Evolutionary conservation across 2,329 filamentous ascomycete species (phyloP).

Genomic region (Penicillium sp.): DNA sequence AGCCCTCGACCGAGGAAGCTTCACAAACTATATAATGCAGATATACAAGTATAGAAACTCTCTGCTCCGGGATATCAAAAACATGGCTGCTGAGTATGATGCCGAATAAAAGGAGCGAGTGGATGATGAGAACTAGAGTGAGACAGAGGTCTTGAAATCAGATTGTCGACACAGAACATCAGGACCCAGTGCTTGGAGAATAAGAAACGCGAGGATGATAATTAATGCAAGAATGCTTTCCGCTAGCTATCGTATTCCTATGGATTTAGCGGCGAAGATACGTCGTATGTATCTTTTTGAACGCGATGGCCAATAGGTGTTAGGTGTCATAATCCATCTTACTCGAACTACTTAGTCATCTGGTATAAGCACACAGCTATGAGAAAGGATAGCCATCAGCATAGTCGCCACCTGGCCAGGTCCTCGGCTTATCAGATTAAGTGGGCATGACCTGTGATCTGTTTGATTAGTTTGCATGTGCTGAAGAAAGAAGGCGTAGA

Average conservation of each 20-base stretch:
- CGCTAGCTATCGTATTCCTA: neutral
- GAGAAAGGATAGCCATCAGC: neutral
- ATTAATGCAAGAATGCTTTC: too few relatives aligned
- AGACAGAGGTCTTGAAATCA: too few relatives aligned
- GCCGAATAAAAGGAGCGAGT: too few relatives aligned
- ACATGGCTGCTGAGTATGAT: too few relatives aligned
- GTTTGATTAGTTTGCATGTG: neutral
- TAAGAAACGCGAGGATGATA: too few relatives aligned
- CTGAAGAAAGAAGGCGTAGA: neutral
- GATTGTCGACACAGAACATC: too few relatives aligned
- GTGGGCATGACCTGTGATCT: neutral
- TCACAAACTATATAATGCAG: too few relatives aligned
- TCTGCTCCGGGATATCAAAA: too few relatives aligned
- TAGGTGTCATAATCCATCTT: neutral
- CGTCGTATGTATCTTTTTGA: neutral
- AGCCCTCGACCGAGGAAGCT: too few relatives aligned
- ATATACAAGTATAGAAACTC: too few relatives aligned
- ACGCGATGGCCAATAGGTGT: neutral
- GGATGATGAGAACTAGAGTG: too few relatives aligned
- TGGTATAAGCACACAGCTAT: neutral
- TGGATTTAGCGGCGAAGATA: neutral
- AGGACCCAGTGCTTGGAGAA: too few relatives aligned
- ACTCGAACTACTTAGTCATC: neutral
- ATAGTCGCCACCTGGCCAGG: neutral
- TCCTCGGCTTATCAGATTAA: neutral